Evolutionary conservation across 2,329 filamentous ascomycete genomes (phyloP), one percentile per base, ranked within the genome.

Genomic region (Fusarium lyarnte): DNA sequence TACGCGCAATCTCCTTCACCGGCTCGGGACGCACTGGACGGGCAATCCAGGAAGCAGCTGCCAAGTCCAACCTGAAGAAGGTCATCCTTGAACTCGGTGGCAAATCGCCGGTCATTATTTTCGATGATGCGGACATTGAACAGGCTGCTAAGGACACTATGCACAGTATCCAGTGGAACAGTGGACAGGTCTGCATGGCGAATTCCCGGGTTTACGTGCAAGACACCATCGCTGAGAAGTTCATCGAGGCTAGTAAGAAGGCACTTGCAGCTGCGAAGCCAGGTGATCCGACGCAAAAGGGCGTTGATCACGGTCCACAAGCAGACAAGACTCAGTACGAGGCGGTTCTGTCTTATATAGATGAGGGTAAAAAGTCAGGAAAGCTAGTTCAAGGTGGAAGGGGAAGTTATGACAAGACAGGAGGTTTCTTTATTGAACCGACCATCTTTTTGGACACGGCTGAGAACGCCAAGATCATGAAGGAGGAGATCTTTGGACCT

Each of bases 1-100:
- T 95, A 35, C 89, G 92, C 74, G 93, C 92, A 77, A 85, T 95
- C 54, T 90, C 91, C 2, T 96, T 96, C 74, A 95, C 93, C 0
- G 93, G 93, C 33, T 92, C 90, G 13, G 92, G 90, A 4, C 85
- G 85, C 5, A 94, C 92, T 1, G 93, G 91, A 3, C 88, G 89
- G 62, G 85, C 90, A 58, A 93, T 95, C 59, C 93, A 94, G 87
- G 92, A 92, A 76, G 87, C 89, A 78, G 92, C 93, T 1, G 87
- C 90, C 8, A 83, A 87, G 3, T 92, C 86, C 9, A 88, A 88
- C 69, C 79, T 90, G 75, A 92, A 92, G 82, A 90, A 90, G 75
- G 86, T 92, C 14, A 89, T 88, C 5, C 84, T 92, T 23, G 90
- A 92, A 80, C 87, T 91, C 1, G 91, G 91, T n/a, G 91, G 91